Evolutionary conservation across 805 yeast genomes (phyloP), one percentile per base, ranked within the genome.

Genomic region (Blastobotrys robertii): DNA sequence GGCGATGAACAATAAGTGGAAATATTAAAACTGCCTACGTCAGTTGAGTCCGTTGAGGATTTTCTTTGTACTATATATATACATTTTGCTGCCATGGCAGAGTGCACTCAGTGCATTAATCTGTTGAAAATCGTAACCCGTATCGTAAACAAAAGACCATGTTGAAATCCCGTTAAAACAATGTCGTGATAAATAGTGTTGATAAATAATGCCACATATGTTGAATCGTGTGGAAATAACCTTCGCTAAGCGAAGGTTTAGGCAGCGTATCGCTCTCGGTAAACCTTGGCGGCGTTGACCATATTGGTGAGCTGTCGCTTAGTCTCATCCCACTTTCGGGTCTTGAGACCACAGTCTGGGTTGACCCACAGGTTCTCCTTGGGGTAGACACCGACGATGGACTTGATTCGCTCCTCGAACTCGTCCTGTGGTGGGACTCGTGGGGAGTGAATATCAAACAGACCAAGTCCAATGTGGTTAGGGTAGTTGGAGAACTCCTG

Each of bases 331-430:
- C 98, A 92, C 60, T 95, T 95, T 82, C 98, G 88, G 69, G 98
- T 92, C 84, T 92, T 92, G 71, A 92, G 81, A 80, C 98, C 98
- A 81, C 98, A 92, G 77, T 92, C 98, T 65, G 98, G 98, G 94
- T 92, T 92, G 67, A 92, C 94, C 98, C 98, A 92, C 80, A 92
- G 84, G 72, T 88, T 90, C 70, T 84, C 85, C 66, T 92, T 94
- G 68, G 97, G 97, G 78, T 90, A 90, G 49, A 84, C 92, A 76
- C 87, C 86, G 72, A 92, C 75, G 74, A 92, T 88, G 68, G 86
- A 92, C 65, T 79, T 79, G 64, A 92, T 85, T 75, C 96, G 87
- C 66, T 81, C 72, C 68, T 86, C 81, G 72, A 92, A 90, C 75
- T 92, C 98, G 68, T 84, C 87, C 74, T 82, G 84, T 48, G 98